These are phyloP conservation scores for Diaporthe nobilis DNA, from an alignment of 2,329 filamentous ascomycete species.

Conservation along the genomic window DNA sequence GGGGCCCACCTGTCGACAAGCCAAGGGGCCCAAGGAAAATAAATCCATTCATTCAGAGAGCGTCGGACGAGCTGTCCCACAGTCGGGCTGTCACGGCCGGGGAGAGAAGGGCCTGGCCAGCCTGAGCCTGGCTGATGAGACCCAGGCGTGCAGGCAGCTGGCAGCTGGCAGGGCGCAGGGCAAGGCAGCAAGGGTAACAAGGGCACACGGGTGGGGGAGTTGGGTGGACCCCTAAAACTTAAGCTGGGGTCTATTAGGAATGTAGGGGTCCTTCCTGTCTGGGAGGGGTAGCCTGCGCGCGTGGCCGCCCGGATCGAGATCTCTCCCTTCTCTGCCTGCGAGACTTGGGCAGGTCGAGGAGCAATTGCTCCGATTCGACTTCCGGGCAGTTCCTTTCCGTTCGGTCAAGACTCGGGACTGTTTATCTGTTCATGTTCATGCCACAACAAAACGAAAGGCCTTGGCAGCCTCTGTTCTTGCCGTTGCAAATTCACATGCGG, in stretches of 20 bases:
- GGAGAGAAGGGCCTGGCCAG: not conserved
- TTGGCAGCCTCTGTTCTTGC: not conserved
- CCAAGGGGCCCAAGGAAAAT: slow-evolving; percentile 22
- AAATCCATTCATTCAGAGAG: not conserved
- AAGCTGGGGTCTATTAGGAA: slow-evolving; percentile 11
- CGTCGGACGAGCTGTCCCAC: slow-evolving; percentile 8
- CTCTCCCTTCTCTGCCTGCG: not conserved
- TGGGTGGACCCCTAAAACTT: slow-evolving; percentile 21
- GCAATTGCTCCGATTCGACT: slow-evolving; percentile 18
- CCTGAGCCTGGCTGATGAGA: not conserved
- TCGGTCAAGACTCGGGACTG: not conserved
- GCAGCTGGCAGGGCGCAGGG: slow-evolving; percentile 12
- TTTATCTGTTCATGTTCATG: not conserved
- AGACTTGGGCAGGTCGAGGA: not conserved
- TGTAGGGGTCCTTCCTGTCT: slow-evolving; percentile 33
- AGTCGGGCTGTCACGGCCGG: slow-evolving; percentile 21
- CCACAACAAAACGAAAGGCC: not conserved
- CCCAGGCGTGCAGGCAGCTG: not conserved
- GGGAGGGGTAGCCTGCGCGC: slow-evolving; percentile 28
- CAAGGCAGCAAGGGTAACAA: not conserved
- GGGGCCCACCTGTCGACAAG: not conserved
- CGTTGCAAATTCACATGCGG: not conserved
- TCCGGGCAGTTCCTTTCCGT: not conserved
- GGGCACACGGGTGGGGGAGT: not conserved
- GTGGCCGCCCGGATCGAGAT: slow-evolving; percentile 22